phyloP scores from a whole-genome alignment of 768 basidiomycete genomes.

The Xerocomellus amylosporus region DNA sequence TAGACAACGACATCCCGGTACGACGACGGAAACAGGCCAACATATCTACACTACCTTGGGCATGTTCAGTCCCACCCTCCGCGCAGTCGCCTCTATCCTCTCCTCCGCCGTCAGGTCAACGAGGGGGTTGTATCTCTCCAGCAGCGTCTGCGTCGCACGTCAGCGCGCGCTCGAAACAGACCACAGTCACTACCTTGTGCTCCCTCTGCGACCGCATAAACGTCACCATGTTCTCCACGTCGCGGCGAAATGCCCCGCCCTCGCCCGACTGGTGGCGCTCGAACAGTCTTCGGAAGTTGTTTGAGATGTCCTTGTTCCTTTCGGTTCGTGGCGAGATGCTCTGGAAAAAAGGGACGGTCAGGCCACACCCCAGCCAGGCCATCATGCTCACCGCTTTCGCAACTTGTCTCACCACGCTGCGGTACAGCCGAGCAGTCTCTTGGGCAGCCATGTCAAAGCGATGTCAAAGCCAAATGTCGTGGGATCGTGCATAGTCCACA shows the following conservation, averaged over 20 bases:
- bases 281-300: constrained; percentile 54
- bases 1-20: constrained; percentile 14
- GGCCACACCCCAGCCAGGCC: background rate
- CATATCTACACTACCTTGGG: constrained; percentile 38
- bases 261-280: constrained; percentile 34
- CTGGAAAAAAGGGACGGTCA: constrained; percentile 25
- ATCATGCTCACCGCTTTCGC: constrained; percentile 22
- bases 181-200: constrained; percentile 57
- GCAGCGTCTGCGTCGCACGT: constrained; percentile 49
- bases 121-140: constrained; percentile 87
- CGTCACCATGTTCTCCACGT: constrained; percentile 56
- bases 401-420: constrained; percentile 30
- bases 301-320: constrained; percentile 42
- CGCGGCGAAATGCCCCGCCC: constrained; percentile 36
- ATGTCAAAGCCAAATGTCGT: constrained; percentile 17
- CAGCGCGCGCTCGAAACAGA: background rate
- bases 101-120: constrained; percentile 78
- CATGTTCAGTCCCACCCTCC: constrained; percentile 84
- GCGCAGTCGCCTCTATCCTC: constrained; percentile 78
- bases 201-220: constrained; percentile 73
- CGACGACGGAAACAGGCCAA: constrained; percentile 8
- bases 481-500: constrained; percentile 13
- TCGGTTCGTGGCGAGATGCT: constrained; percentile 36
- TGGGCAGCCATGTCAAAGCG: constrained; percentile 27
- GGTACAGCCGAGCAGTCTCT: constrained; percentile 25